A percentile compares a stretch with the other conserved stretches of the same genome.
Evolutionary conservation across 257 asterid genomes (phyloP).

Genomic region (Apocynum venetum): DNA sequence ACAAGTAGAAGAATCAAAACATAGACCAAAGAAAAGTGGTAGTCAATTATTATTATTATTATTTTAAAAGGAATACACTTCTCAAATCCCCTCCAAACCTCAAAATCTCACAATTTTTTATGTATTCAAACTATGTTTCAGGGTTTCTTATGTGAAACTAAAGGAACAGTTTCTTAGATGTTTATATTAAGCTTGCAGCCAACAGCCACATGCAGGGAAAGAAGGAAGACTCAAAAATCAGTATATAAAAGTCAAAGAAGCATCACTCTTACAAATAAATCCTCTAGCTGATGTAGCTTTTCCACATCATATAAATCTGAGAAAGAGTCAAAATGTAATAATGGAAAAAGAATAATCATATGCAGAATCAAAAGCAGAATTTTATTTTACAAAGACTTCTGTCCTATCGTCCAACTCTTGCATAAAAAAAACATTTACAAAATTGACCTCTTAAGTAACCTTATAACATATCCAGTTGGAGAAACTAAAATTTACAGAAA

Average conservation of each 20-base stretch:
- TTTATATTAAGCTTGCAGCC: not conserved
- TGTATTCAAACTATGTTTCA: not conserved
- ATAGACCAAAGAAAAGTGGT: not conserved
- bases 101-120: not conserved
- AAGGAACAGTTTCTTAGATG: not conserved
- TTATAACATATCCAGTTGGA: not conserved
- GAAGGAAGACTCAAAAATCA: not conserved
- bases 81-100: not conserved
- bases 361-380: not conserved
- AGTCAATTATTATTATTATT: not conserved
- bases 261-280: not conserved
- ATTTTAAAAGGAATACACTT: not conserved
- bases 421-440: not conserved
- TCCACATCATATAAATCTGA: not conserved
- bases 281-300: not conserved
- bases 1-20: not conserved
- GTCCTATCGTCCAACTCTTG: not conserved
- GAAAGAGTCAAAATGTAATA: constrained; percentile 1
- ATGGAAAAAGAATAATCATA: not conserved
- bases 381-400: not conserved
- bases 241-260: not conserved
- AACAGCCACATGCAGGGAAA: not conserved
- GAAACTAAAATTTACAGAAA: not conserved
- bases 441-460: not conserved
- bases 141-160: not conserved